These are phyloP conservation scores for Trichomonas vaginalis DNA, from an alignment of 208 protist genomes.

Conservation along the genomic window DNA sequence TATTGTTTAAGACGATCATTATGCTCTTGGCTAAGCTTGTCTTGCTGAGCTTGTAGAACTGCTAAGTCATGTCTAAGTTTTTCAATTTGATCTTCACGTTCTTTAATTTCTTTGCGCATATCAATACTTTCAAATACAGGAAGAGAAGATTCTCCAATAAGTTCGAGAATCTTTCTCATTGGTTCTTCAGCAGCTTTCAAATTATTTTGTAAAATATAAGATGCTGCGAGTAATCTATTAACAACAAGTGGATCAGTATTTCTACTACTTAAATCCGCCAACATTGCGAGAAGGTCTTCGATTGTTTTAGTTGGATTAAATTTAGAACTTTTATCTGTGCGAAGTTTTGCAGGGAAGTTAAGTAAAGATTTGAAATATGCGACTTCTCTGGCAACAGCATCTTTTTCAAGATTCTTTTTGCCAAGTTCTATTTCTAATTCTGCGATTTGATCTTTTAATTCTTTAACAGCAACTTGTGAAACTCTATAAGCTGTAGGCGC, in stretches of 20 bases:
- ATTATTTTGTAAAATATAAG: neutral
- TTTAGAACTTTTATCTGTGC: neutral
- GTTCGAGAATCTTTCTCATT: neutral
- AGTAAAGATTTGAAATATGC: neutral
- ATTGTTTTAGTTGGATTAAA: neutral
- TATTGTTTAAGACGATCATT: neutral
- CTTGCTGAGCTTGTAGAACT: neutral
- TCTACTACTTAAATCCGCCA: neutral
- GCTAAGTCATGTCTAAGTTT: neutral
- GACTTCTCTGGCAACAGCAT: neutral
- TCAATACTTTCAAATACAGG: neutral
- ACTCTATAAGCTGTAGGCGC: neutral
- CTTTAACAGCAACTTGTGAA: neutral
- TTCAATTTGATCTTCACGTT: neutral
- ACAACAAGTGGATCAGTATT: neutral
- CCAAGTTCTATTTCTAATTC: constrained; percentile 4
- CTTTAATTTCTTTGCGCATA: neutral
- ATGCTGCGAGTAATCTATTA: neutral
- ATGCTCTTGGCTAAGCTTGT: neutral
- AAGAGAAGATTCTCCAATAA: neutral
- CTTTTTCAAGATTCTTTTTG: neutral
- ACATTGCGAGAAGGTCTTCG: neutral
- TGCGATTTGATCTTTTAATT: neutral
- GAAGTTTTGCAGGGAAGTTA: neutral
- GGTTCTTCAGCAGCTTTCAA: neutral